Base-by-base conservation (phyloP, 139 green algal species). In the Prasinococcaceae sp. region DNA sequence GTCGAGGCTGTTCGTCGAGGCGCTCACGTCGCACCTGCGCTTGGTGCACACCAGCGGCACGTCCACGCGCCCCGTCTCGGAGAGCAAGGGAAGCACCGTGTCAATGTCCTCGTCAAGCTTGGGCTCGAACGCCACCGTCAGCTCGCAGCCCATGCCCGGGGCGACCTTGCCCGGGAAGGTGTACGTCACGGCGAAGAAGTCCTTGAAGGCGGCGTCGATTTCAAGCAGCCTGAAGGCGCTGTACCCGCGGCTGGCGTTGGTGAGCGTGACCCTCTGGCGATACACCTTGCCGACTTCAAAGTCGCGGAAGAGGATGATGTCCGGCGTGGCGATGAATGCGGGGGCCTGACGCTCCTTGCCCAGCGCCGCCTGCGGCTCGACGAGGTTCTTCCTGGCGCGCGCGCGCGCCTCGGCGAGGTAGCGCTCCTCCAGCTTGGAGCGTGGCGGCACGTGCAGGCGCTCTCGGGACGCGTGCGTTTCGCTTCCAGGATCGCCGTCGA, bases 271-370 rank as follows among this genome's bases (percentile, higher is more conserved):
- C 24, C 44, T 24, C 38, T 52, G 9, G 16, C 6, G 41, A 38
- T 66, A 58, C 38, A 12, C 47, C 29, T 47, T 16, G 27, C 47
- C 58, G 20, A 57, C 35, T 3, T 59, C 58, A 26, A 66, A 66
- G 39, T 66, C 58, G 8, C 17, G 23, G 39, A 59, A 66, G 3
- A 44, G 10, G 19, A 66, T 38, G 23, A 47, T 24, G 3, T 26
- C 12, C 8, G 58, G 58, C 3, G 17, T 56, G 19, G 47, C 3
- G 6, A 53, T 6, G 41, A 66, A 66, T 19, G 58, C 38, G 27
- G 30, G 48, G 22, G 48, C 58, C 22, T n/a, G 25, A 33, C 50
- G 56, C 45, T 55, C 37, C 20, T 37, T 28, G 9, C 55, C 55
- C 32, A 38, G 32, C 32, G 32, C 32, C 32, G 32, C 32, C 32